Evolutionary conservation across 31 red algal species (phyloP).

Genomic region (Odonthalia washingtoniensis): DNA sequence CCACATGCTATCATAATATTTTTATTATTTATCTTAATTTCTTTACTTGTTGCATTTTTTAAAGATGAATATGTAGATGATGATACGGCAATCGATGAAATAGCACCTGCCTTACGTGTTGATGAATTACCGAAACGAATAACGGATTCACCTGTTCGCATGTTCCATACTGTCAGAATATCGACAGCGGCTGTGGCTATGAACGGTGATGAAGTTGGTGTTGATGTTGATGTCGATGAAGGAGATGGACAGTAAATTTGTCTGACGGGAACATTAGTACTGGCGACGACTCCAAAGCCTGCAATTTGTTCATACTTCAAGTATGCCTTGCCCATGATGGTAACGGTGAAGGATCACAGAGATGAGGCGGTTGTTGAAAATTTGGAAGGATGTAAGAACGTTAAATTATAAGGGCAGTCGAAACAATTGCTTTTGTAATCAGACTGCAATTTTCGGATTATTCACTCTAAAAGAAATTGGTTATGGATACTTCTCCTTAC

Average conservation of each 20-base stretch:
- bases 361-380: no score
- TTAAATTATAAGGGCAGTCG: no score
- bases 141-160: constrained; percentile 49
- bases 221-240: no score
- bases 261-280: constrained; percentile 5
- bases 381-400: no score
- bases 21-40: no score
- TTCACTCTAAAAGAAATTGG: no score
- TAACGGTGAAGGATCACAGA: no score
- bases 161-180: constrained; percentile 53
- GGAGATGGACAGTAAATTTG: neutral
- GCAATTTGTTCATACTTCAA: constrained; percentile 68
- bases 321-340: constrained; percentile 79
- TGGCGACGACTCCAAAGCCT: constrained; percentile 68
- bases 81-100: constrained; percentile 48
- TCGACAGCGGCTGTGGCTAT: constrained; percentile 56
- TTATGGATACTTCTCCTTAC: no score
- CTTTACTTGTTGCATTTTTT: no score
- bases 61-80: constrained; percentile 35
- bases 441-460: no score
- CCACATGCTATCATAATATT: constrained; percentile 82
- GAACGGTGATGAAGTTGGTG: neutral
- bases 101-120: constrained; percentile 57
- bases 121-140: constrained; percentile 44
- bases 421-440: no score